phyloP scores from a whole-genome alignment of 2,329 filamentous ascomycete genomes.

The Colletotrichum eleusines region DNA sequence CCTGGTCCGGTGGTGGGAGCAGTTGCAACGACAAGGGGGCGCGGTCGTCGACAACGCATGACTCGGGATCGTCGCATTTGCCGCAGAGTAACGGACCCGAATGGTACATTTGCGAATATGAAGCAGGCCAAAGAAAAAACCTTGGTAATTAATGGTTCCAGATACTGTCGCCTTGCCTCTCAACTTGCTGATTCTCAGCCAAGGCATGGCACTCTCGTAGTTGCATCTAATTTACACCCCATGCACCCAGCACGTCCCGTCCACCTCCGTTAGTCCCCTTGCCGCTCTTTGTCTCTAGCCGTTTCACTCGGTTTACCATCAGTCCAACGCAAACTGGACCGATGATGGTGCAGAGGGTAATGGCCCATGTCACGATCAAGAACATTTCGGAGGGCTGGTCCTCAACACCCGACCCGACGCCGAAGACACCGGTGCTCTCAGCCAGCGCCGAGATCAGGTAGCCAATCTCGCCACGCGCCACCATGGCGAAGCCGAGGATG shows the following conservation, averaged over 20 bases:
- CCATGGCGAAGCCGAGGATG: conserved; percentile 77
- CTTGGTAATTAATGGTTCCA: conserved; percentile 23
- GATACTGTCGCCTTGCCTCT: not conserved
- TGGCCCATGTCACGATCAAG: conserved; percentile 67
- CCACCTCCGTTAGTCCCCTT: not conserved
- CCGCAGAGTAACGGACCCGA: not conserved
- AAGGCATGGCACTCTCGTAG: too few species aligned
- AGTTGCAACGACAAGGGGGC: conserved; percentile 16
- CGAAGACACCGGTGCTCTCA: conserved; percentile 63
- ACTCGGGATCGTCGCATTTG: not conserved
- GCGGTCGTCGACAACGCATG: conserved; percentile 10
- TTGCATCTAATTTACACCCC: conserved; percentile 32
- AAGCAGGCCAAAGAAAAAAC: not conserved
- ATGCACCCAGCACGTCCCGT: conserved; percentile 37
- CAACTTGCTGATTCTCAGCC: not conserved
- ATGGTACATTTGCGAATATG: conserved; percentile 2
- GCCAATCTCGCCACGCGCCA: conserved; percentile 83
- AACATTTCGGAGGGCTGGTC: conserved; percentile 57
- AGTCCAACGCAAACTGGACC: conserved; percentile 63
- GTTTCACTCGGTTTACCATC: conserved; percentile 57
- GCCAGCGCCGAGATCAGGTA: conserved; percentile 80
- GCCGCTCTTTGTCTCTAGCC: conserved; percentile 42
- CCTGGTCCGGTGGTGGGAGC: conserved; percentile 60
- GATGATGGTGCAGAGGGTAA: conserved; percentile 65
- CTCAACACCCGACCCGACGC: conserved; percentile 22